phyloP scores from a whole-genome alignment of 176 grass and related monocot genomes.

The Musa schizocarpa region DNA sequence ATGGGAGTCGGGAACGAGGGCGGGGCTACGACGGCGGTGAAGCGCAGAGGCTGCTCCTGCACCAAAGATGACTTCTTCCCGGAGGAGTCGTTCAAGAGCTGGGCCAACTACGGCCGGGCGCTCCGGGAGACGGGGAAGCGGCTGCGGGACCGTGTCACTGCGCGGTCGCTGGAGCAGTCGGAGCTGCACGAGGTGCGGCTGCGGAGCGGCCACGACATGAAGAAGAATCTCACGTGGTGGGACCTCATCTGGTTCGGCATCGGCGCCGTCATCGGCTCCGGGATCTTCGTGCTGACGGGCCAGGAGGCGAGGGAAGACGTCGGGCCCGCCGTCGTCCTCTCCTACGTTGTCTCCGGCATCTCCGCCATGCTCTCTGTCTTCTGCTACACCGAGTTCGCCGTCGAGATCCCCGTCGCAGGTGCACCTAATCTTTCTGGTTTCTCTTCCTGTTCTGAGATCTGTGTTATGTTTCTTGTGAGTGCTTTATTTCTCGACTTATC shows the following conservation, averaged over 20 bases:
- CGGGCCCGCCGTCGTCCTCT: constrained; percentile 79
- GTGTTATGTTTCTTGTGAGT: too few species aligned
- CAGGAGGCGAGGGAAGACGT: constrained; percentile 47
- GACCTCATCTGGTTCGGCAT: constrained; percentile 76
- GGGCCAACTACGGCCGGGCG: constrained; percentile 46
- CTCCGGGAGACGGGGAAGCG: constrained; percentile 44
- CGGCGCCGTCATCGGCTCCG: constrained; percentile 65
- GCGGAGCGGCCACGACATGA: constrained; percentile 61
- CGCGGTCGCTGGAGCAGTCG: constrained; percentile 34
- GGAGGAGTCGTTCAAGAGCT: constrained; percentile 64
- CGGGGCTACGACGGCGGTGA: constrained; percentile 5
- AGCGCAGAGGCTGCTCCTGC: constrained; percentile 28
- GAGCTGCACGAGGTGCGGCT: constrained; percentile 60
- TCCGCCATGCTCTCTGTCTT: constrained; percentile 96
- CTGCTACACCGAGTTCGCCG: constrained; percentile 95
- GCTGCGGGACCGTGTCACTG: constrained; percentile 35
- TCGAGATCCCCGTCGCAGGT: constrained; percentile 93
- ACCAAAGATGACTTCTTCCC: constrained; percentile 54
- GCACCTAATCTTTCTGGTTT: background rate
- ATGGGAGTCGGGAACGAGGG: background rate
- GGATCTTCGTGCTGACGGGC: constrained; percentile 76
- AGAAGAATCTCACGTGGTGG: constrained; percentile 58
- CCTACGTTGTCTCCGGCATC: constrained; percentile 70
- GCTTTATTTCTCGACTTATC: too few species aligned
- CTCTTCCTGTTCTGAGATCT: too few species aligned